phyloP scores from a whole-genome alignment of 495 filamentous ascomycete genomes.

The Xylaria flabelliformis region DNA sequence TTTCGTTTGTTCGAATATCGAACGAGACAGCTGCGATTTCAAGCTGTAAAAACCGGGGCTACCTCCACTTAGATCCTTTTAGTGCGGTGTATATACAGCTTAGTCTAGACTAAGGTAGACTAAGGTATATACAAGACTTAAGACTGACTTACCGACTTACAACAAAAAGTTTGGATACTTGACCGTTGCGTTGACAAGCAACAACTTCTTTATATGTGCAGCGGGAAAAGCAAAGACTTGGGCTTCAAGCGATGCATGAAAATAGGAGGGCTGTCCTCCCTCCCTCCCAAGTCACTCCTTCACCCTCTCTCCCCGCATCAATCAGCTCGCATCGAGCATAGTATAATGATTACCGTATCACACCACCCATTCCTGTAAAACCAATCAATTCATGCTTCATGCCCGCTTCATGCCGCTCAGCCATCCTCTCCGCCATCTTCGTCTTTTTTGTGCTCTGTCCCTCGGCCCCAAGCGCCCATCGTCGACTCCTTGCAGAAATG shows the following conservation, averaged over 20 bases:
- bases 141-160: neutral
- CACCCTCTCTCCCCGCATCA: constrained; percentile 13
- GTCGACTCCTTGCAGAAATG: constrained; percentile 18
- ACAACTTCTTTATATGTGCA: neutral
- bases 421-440: neutral
- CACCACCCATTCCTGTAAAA: constrained; percentile 4
- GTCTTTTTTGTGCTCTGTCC: neutral
- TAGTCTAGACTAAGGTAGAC: neutral
- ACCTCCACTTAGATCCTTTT: constrained; percentile 20
- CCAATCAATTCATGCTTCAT: constrained; percentile 21
- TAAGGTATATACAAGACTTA: neutral
- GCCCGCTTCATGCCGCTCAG: constrained; percentile 7
- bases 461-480: constrained; percentile 23
- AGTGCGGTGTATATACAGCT: constrained; percentile 1
- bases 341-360: constrained; percentile 20
- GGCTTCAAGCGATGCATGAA: neutral
- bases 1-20: constrained; percentile 16
- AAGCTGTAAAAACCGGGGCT: constrained; percentile 18
- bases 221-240: neutral
- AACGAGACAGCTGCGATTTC: constrained; percentile 21
- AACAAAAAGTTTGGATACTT: neutral
- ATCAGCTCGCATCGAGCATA: constrained; percentile 14
- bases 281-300: neutral
- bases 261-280: neutral
- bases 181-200: constrained; percentile 1